Conservation (phyloP, 2,329 filamentous ascomycete species). For the Aspergillus ochraceus region DNA sequence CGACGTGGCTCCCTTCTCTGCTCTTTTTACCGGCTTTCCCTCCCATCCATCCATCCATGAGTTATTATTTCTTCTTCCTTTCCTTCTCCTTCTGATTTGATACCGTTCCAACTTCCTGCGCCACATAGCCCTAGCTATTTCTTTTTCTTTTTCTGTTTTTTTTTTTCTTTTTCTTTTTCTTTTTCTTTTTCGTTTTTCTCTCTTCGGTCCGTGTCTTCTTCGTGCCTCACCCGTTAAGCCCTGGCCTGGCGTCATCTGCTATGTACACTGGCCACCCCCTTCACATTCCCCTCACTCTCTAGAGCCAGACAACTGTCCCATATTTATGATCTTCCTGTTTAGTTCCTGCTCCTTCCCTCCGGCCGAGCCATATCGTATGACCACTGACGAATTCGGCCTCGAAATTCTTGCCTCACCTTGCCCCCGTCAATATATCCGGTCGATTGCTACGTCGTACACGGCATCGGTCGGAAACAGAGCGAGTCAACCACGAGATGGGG, state of each 20-base stretch:
- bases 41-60: not conserved
- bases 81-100: not conserved
- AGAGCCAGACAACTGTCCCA: not conserved
- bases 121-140: not conserved
- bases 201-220: not conserved
- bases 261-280: conserved; percentile 10
- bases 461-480: not conserved
- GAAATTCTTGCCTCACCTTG: not conserved
- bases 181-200: not conserved
- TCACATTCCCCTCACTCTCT: conserved; percentile 1
- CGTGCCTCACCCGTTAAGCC: not conserved
- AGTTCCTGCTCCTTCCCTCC: not conserved
- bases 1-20: not conserved
- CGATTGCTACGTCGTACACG: not conserved
- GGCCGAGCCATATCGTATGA: not conserved
- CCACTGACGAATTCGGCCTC: not conserved
- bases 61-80: not conserved
- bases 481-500: conserved; percentile 1
- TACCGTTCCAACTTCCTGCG: not conserved
- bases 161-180: not conserved
- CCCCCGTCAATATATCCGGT: not conserved
- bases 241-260: conserved; percentile 7
- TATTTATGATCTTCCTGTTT: conserved; percentile 3
- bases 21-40: not conserved
- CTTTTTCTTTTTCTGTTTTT: not conserved